Conservation (phyloP, 1,139 yeast genomes). For the Taphrina communis region DNA sequence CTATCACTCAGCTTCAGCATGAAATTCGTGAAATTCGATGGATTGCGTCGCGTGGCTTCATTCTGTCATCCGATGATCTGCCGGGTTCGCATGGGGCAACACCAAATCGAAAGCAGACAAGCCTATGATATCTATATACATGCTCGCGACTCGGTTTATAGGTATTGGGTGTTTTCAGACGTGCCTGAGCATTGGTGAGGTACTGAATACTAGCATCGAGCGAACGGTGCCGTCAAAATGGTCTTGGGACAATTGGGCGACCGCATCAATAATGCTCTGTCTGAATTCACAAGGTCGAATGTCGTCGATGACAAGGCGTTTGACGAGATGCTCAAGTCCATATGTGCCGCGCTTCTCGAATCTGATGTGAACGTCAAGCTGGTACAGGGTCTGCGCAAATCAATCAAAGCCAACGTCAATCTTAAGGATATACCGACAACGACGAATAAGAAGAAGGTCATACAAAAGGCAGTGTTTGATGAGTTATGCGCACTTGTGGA, state of each 20-base stretch:
- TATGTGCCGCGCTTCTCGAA: constrained; percentile 86
- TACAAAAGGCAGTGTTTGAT: constrained; percentile 89
- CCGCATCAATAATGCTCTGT: constrained; percentile 76
- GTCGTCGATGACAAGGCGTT: constrained; percentile 68
- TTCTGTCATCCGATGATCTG: not conserved
- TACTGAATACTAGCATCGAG: not conserved
- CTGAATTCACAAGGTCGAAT: constrained; percentile 67
- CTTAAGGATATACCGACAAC: constrained; percentile 61
- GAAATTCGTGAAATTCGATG: not conserved
- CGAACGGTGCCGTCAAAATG: constrained; percentile 57
- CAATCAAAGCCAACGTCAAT: constrained; percentile 65
- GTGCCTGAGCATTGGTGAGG: too few species aligned
- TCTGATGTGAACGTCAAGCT: constrained; percentile 88
- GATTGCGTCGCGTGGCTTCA: not conserved
- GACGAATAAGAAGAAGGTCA: constrained; percentile 69
- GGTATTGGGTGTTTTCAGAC: too few species aligned
- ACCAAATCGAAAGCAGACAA: not conserved
- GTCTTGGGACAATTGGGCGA: constrained; percentile 94
- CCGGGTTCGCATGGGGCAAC: not conserved
- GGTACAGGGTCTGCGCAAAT: constrained; percentile 76
- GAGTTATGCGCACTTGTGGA: constrained; percentile 88
- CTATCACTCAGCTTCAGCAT: not conserved
- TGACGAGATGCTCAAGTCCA: constrained; percentile 78
- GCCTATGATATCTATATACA: not conserved
- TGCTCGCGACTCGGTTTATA: too few species aligned